Percentiles rank a stretch among this genome's conserved stretches.
These are phyloP conservation scores for Aspergillus sp. DNA, from an alignment of 2,329 filamentous ascomycete species.

Conservation along the genomic window DNA sequence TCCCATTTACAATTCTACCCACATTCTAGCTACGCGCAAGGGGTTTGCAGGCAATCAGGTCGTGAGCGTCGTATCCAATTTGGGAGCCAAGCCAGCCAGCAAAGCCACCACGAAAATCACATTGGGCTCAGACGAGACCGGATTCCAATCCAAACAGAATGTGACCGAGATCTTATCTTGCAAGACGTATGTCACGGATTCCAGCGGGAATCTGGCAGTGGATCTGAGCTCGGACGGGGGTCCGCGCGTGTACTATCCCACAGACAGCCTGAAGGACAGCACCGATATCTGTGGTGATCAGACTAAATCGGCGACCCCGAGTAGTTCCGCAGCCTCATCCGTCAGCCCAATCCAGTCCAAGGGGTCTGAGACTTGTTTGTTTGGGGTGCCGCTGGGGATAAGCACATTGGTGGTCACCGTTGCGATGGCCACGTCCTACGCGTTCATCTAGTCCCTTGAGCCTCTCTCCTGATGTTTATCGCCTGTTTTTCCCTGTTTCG, in stretches of 20 bases:
- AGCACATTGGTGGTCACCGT: conserved; percentile 1
- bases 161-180: conserved; percentile 7
- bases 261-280: conserved; percentile 3
- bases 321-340: conserved; percentile 1
- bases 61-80: conserved; percentile 45
- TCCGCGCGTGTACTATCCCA: conserved; percentile 10
- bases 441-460: not conserved
- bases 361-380: not conserved
- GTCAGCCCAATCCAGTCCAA: not conserved
- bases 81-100: conserved; percentile 29
- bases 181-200: conserved; percentile 6
- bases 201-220: not conserved
- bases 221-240: conserved; percentile 10
- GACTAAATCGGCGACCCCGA: not conserved
- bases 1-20: conserved; percentile 46
- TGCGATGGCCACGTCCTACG: conserved; percentile 4
- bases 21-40: conserved; percentile 47
- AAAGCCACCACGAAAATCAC: conserved; percentile 7
- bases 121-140: not conserved
- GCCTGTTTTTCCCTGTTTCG: not conserved
- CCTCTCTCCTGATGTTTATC: not conserved
- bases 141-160: conserved; percentile 6
- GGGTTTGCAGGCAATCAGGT: conserved; percentile 43
- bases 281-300: conserved; percentile 3
- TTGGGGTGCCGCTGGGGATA: not conserved